These are phyloP conservation scores for Hanseniaspora valbyensis DNA, from an alignment of 805 yeast genomes.

Conservation along the genomic window DNA sequence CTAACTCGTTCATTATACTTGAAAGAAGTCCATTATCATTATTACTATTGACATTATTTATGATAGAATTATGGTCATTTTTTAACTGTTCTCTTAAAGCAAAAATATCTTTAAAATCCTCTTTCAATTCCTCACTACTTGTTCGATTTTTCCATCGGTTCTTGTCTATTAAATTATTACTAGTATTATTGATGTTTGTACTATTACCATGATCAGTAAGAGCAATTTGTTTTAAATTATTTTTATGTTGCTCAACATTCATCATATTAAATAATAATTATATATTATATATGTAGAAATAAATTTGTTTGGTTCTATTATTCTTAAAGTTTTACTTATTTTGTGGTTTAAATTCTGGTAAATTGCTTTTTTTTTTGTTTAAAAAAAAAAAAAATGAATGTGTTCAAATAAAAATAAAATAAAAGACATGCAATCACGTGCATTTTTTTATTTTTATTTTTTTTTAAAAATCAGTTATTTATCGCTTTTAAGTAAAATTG, in stretches of 20 bases:
- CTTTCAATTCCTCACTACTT: slow-evolving; percentile 2
- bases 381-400: too few species aligned
- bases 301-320: too few species aligned
- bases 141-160: slow-evolving; percentile 8
- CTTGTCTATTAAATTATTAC: not conserved
- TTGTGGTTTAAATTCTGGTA: too few species aligned
- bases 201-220: not conserved
- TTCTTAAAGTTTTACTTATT: too few species aligned
- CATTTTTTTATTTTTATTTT: too few species aligned
- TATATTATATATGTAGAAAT: too few species aligned
- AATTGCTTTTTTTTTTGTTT: too few species aligned
- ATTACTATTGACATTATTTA: not conserved
- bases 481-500: too few species aligned
- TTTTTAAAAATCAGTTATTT: too few species aligned
- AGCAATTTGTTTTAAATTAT: not conserved
- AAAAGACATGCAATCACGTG: too few species aligned
- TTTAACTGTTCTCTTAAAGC: not conserved
- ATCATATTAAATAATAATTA: too few species aligned
- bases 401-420: too few species aligned
- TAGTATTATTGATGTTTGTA: not conserved
- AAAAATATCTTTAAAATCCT: slow-evolving; percentile 6
- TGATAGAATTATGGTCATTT: not conserved
- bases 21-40: not conserved
- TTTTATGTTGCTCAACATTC: not conserved
- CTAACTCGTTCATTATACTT: not conserved